Base-by-base conservation (phyloP, 202 grass and related monocot genomes). In the Brachypodium distachyon region DNA sequence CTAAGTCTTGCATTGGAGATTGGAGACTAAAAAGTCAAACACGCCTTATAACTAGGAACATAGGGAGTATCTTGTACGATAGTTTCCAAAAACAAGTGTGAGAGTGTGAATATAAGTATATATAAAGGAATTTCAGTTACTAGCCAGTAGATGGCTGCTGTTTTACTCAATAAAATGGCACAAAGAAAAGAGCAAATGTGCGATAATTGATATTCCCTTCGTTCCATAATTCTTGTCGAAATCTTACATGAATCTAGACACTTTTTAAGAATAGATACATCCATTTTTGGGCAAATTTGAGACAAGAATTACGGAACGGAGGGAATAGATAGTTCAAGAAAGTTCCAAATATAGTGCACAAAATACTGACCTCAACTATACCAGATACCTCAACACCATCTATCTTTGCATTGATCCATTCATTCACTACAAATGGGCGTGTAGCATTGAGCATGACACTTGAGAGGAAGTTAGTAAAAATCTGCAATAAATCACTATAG, bases 391-490 rank as follows among this genome's bases (percentile, higher is more conserved):
- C 87, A 90, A 95, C 90, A 66, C 96, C 92, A 77, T 99, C 96
- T 32, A 99, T 95, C 60, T 92, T 99, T 70, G 87, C 66, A 72
- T 92, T 86, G 55, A 99, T 95, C 96, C 96, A 93, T 84, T 95
- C 96, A 88, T 95, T 95, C 72, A 90, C 54, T 67, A 90, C 81
- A 92, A 99, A 95, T 73, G 96, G 89, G 27, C 96, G 91, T n/a
- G 96, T 99, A 6, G 96, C 96, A 85, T 95, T 93, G 70, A 95
- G 95, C 96, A 95, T 99, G 32, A 95, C 80, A 99, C 96, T 92
- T 18, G 92, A 95, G 52, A 99, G 89, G 75, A 99, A 99, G 65
- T 99, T 99, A 12, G 92, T 99, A 54, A 99, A 99, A 77, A 99
- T 99, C 96, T 95, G 83, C 57, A 77, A 31, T 4, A 23, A 31